Conservation (phyloP, 768 basidiomycete genomes). For the Nevesoporus exiguus region DNA sequence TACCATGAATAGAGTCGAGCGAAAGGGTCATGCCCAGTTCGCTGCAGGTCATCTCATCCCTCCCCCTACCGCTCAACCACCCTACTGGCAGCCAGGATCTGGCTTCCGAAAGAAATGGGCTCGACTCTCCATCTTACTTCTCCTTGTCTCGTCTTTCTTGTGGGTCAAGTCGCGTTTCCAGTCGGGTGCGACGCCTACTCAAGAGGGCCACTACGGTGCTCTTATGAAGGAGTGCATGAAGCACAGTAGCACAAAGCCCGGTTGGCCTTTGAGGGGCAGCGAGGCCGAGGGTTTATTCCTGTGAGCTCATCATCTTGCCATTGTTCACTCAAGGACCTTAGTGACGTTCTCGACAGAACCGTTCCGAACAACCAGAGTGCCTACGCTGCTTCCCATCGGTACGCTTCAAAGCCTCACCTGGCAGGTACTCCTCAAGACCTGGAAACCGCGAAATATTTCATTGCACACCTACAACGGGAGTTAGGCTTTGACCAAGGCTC, state of each 20-base stretch:
- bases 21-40: no score
- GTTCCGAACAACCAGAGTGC: slow-evolving; percentile 51
- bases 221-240: slow-evolving; percentile 19
- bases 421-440: slow-evolving; percentile 58
- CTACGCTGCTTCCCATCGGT: slow-evolving; percentile 47
- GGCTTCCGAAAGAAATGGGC: slow-evolving; percentile 15
- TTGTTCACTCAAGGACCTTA: background rate
- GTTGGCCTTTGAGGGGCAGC: slow-evolving; percentile 30
- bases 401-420: slow-evolving; percentile 53
- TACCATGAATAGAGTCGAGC: no score
- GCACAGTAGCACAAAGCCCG: slow-evolving; percentile 10
- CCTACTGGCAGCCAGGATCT: background rate
- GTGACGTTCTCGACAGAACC: slow-evolving; percentile 33
- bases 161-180: slow-evolving; percentile 7
- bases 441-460: slow-evolving; percentile 53
- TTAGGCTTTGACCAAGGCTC: slow-evolving; percentile 38
- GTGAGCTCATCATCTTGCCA: slow-evolving; percentile 28
- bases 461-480: slow-evolving; percentile 49
- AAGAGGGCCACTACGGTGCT: slow-evolving; percentile 11
- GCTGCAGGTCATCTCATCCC: slow-evolving; percentile 20
- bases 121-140: slow-evolving; percentile 4
- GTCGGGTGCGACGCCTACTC: background rate
- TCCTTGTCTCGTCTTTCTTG: slow-evolving; percentile 14
- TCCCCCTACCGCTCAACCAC: slow-evolving; percentile 16
- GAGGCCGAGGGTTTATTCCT: slow-evolving; percentile 44